These are phyloP conservation scores for Phytophthora pini DNA, from an alignment of 352 stramenopile species.

Conservation along the genomic window DNA sequence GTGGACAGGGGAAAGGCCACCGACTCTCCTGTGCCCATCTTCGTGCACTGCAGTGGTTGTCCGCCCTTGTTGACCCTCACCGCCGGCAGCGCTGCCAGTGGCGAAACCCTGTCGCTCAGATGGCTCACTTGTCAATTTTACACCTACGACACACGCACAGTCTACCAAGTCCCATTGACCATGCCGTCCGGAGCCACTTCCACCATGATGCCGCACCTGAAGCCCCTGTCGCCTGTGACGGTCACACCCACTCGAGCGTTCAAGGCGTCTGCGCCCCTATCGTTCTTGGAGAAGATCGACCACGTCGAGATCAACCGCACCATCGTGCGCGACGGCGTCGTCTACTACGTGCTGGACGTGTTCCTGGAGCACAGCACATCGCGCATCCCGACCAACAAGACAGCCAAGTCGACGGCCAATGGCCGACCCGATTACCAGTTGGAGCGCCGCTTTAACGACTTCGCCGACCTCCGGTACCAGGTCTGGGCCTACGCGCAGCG, in stretches of 20 bases:
- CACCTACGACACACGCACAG: conserved; percentile 14
- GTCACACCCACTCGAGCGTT: conserved; percentile 34
- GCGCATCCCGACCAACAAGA: conserved; percentile 67
- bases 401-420: conserved; percentile 22
- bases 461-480: conserved; percentile 56
- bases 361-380: conserved; percentile 61
- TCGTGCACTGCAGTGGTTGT: conserved; percentile 22
- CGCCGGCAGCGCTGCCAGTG: conserved; percentile 26
- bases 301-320: conserved; percentile 52
- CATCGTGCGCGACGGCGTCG: conserved; percentile 44
- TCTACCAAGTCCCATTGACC: conserved; percentile 9
- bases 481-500: conserved; percentile 55
- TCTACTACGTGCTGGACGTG: conserved; percentile 63
- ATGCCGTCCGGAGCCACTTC: conserved; percentile 31
- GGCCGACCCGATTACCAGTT: conserved; percentile 52
- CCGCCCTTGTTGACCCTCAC: conserved; percentile 20
- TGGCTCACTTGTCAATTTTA: conserved; percentile 47
- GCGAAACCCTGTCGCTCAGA: conserved; percentile 18
- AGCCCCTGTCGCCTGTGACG: conserved; percentile 30
- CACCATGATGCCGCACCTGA: conserved; percentile 30
- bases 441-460: conserved; percentile 61
- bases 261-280: conserved; percentile 36
- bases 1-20: conserved; percentile 17
- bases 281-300: conserved; percentile 48
- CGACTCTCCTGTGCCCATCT: not conserved